Evolutionary conservation across 2,329 filamentous ascomycete genomes (phyloP).

Genomic region (Colletotrichum tanaceti): DNA sequence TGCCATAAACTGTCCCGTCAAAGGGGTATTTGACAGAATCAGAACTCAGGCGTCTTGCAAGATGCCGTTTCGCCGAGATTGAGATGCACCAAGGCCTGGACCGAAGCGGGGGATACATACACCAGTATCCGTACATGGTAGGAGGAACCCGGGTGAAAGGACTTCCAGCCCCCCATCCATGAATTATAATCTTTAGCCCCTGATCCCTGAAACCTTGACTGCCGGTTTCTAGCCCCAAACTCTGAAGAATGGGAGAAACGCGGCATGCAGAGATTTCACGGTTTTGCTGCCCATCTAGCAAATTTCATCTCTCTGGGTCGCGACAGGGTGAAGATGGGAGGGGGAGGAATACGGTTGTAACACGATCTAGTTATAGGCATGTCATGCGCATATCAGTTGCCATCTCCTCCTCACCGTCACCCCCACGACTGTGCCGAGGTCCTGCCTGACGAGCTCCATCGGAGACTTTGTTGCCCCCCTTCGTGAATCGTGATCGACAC

Average conservation of each 20-base stretch:
- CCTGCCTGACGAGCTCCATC: no score
- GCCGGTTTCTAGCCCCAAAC: constrained; percentile 8
- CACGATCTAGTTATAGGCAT: no score
- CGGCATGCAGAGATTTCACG: constrained; percentile 1
- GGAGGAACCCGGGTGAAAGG: background rate
- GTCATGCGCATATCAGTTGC: background rate
- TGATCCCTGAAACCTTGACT: background rate
- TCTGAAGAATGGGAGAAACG: constrained; percentile 1
- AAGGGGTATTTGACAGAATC: constrained; percentile 3
- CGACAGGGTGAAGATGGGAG: background rate
- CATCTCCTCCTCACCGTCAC: background rate
- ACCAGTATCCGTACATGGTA: no score
- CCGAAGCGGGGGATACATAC: no score
- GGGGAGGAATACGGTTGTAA: no score
- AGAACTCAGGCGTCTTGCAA: background rate
- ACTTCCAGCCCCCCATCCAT: no score
- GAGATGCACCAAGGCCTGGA: background rate
- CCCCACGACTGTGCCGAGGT: no score
- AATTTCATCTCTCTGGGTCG: background rate
- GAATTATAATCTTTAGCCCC: no score
- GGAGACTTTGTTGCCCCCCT: no score
- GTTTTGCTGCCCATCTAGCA: background rate
- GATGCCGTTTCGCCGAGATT: constrained; percentile 16
- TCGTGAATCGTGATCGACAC: no score
- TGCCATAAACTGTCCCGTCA: constrained; percentile 9